These are phyloP conservation scores for Powellomyces hirtus DNA, from an alignment of 192 early-diverging fungal genomes.

Conservation along the genomic window DNA sequence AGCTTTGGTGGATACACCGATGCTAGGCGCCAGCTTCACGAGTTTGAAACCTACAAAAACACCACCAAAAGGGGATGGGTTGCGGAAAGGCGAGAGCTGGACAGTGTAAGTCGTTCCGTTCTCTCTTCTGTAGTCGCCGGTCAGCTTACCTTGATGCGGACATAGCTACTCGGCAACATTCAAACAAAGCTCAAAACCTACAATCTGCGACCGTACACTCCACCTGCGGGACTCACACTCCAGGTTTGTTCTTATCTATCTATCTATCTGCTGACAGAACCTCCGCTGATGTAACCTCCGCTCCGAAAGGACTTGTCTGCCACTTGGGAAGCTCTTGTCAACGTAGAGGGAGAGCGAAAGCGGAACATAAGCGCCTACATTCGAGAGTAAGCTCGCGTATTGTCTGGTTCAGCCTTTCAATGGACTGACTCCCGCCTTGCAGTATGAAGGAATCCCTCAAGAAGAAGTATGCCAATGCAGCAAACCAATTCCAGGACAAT, in stretches of 20 bases:
- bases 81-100: constrained; percentile 85
- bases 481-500: constrained; percentile 74
- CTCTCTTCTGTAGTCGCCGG: no score
- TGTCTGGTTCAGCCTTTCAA: neutral
- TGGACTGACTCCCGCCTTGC: no score
- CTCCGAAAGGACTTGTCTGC: constrained; percentile 68
- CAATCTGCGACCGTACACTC: constrained; percentile 79
- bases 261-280: no score
- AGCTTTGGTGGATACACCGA: constrained; percentile 73
- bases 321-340: constrained; percentile 71
- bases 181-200: constrained; percentile 97
- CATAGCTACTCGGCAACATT: constrained; percentile 84
- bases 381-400: constrained; percentile 57
- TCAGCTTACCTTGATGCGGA: neutral
- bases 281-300: no score
- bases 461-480: constrained; percentile 76
- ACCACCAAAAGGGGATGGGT: constrained; percentile 49
- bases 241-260: no score
- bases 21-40: constrained; percentile 67
- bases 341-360: constrained; percentile 75
- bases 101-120: constrained; percentile 60
- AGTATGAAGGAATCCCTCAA: constrained; percentile 80
- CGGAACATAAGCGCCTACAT: constrained; percentile 81
- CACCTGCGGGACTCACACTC: constrained; percentile 69
- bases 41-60: constrained; percentile 83